phyloP scores from a whole-genome alignment of 371 early-diverging fungal genomes.

The Mucor irregularis region DNA sequence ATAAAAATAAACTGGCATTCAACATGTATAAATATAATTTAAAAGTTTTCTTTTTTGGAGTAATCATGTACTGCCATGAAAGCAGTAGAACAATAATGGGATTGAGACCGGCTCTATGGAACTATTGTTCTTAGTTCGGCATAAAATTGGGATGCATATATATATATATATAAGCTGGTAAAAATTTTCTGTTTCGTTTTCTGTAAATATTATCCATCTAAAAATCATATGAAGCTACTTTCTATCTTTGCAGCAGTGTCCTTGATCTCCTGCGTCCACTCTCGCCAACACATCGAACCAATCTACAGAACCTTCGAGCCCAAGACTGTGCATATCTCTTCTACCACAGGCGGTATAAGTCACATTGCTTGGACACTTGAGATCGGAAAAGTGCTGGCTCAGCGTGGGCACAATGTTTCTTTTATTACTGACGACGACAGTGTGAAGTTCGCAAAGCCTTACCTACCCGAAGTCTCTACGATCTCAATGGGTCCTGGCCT shows the following conservation, averaged over 20 bases:
- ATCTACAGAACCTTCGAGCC: not conserved
- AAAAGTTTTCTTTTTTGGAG: too few species aligned
- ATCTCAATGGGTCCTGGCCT: constrained; percentile 11
- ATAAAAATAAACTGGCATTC: constrained; percentile 35
- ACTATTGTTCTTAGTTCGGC: too few species aligned
- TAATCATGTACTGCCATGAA: too few species aligned
- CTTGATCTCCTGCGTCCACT: too few species aligned
- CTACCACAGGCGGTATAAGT: constrained; percentile 18
- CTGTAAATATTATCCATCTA: too few species aligned
- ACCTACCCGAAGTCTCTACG: constrained; percentile 1
- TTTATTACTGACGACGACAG: constrained; percentile 12
- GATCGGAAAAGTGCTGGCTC: constrained; percentile 15
- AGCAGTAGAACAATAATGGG: too few species aligned
- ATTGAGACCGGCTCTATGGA: too few species aligned
- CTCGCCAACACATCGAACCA: not conserved
- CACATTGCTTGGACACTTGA: constrained; percentile 26
- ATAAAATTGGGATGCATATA: too few species aligned
- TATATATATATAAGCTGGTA: too few species aligned
- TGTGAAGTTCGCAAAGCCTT: constrained; percentile 4
- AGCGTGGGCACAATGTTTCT: constrained; percentile 21
- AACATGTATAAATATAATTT: constrained; percentile 24
- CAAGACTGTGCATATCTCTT: constrained; percentile 17
- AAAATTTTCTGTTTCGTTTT: too few species aligned
- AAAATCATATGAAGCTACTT: too few species aligned
- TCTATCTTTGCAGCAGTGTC: too few species aligned